Conservation (phyloP, 768 basidiomycete species). For the Leccinum ochraceum region DNA sequence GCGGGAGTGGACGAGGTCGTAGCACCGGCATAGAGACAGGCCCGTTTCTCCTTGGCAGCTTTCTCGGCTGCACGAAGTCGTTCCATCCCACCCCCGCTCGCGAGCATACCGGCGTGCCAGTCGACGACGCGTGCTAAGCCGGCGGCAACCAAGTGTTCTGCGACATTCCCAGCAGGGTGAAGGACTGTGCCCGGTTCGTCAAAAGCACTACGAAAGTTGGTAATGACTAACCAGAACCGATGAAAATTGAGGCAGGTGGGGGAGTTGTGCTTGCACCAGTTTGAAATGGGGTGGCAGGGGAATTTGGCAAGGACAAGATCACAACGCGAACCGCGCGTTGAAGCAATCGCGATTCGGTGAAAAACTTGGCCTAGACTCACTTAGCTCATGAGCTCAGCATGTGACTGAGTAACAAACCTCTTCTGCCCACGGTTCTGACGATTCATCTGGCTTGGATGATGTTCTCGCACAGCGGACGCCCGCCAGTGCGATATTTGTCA, state of each 20-base stretch:
- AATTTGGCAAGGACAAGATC: constrained; percentile 77
- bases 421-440: constrained; percentile 84
- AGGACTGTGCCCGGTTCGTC: constrained; percentile 47
- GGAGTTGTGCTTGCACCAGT: constrained; percentile 53
- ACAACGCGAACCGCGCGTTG: constrained; percentile 77
- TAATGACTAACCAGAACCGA: constrained; percentile 67
- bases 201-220: not conserved
- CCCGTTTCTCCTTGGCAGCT: constrained; percentile 72
- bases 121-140: constrained; percentile 93
- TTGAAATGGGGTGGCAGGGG: constrained; percentile 81
- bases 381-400: constrained; percentile 1
- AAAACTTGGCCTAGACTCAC: constrained; percentile 78
- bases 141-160: constrained; percentile 79
- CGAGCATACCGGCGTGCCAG: constrained; percentile 97
- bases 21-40: constrained; percentile 65
- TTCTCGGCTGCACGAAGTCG: constrained; percentile 83
- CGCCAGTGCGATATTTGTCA: constrained; percentile 82
- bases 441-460: constrained; percentile 71
- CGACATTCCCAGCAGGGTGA: constrained; percentile 94
- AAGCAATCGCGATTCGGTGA: constrained; percentile 85
- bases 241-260: constrained; percentile 80
- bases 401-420: constrained; percentile 55
- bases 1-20: constrained; percentile 36
- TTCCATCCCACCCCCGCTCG: constrained; percentile 82
- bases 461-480: constrained; percentile 77